Evolutionary conservation across 352 stramenopile genomes (phyloP), one percentile per base, ranked within the genome.

Genomic region (Globisporangium polare): DNA sequence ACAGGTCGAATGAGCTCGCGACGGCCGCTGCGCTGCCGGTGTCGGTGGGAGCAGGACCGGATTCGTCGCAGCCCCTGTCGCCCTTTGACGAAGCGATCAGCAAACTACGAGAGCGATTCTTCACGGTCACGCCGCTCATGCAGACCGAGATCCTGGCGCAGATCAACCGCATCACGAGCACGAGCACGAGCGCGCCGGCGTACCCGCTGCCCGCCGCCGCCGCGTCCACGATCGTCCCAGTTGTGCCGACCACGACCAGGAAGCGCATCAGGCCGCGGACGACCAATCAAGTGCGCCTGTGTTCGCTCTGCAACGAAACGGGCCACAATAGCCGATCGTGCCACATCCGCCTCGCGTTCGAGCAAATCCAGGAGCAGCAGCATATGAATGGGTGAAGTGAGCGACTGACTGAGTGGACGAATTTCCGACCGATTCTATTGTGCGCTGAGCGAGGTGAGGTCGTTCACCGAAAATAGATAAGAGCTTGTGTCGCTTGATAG

Each of bases 81-180:
- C 29, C 29, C 15, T 56, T 56, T 33, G 50, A 56, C 29, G 50
- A 43, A 29, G 50, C 50, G n/a, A 41, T 56, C 29, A n/a, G 29
- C 18, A 43, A 29, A 10, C 50, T 56, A 5, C 27, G 50, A 10
- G n/a, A 43, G n/a, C 33, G 50, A 5, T 55, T 55, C 50, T 55
- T 42, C 29, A 41, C 27, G 18, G 50, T 29, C 27, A 27, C 50
- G 18, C 50, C 29, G 29, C 50, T 55, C 26, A 43, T 55, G 27
- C 50, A 55, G 20, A 37, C 13, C 29, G 27, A 55, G 50, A 55
- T 55, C 50, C 50, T 55, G 50, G 29, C 50, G 29, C 50, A 55
- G 29, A 37, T 55, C n/a, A 43, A 55, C 27, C 27, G 27, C 29
- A 55, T 55, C 10, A 42, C 50, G 29, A 55, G 29, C 29, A 42